These are phyloP conservation scores for Didymella lethalis DNA, from an alignment of 2,329 filamentous ascomycete genomes.

Conservation along the genomic window DNA sequence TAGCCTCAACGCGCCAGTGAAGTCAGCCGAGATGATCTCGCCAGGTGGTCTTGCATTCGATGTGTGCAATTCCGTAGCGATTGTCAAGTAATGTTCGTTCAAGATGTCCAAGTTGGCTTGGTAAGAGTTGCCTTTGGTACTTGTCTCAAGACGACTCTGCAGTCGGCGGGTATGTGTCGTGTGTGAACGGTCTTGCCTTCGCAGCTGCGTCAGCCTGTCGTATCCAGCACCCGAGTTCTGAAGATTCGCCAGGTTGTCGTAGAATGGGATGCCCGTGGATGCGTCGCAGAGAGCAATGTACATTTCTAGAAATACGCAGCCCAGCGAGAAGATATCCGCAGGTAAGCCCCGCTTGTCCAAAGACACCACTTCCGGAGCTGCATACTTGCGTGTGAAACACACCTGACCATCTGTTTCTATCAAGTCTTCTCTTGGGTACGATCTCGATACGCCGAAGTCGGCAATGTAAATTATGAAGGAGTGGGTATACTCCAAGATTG, in stretches of 20 bases:
- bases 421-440: conserved; percentile 15
- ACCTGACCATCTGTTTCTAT: conserved; percentile 1
- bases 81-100: background rate
- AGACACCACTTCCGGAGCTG: conserved; percentile 5
- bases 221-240: background rate
- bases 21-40: background rate
- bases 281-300: background rate
- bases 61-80: background rate
- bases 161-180: background rate
- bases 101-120: background rate
- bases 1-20: background rate
- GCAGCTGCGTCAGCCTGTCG: background rate
- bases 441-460: conserved; percentile 36
- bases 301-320: background rate
- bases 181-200: background rate
- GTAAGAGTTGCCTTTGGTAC: background rate
- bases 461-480: conserved; percentile 30
- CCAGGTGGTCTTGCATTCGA: background rate
- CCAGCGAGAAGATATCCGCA: background rate
- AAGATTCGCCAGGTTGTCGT: background rate
- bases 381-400: conserved; percentile 8
- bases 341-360: background rate
- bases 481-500: background rate
- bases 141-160: background rate
- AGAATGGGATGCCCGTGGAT: background rate